These are phyloP conservation scores for Ophidiomyces ophidiicola DNA, from an alignment of 2,329 filamentous ascomycete species.

Conservation along the genomic window DNA sequence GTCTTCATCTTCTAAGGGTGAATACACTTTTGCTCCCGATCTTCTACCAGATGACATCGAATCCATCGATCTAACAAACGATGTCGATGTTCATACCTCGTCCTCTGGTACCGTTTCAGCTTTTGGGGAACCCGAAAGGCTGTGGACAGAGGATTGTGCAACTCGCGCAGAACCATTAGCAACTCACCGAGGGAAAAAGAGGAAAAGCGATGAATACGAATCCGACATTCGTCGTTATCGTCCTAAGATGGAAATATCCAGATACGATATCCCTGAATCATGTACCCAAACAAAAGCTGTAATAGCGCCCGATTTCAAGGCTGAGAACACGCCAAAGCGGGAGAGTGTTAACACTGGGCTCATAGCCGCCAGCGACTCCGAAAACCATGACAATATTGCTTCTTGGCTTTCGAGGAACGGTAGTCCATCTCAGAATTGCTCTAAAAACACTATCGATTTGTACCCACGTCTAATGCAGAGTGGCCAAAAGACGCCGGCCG, in stretches of 20 bases:
- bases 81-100: conserved; percentile 25
- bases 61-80: conserved; percentile 36
- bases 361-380: conserved; percentile 24
- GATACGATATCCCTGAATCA: conserved; percentile 13
- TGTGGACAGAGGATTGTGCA: conserved; percentile 37
- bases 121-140: conserved; percentile 30
- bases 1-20: not conserved
- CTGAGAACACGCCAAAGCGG: not conserved
- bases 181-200: conserved; percentile 35
- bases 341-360: conserved; percentile 2
- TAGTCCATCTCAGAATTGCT: conserved; percentile 11
- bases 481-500: not conserved
- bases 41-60: conserved; percentile 25
- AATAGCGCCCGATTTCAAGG: conserved; percentile 1
- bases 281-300: conserved; percentile 3
- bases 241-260: conserved; percentile 22
- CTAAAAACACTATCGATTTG: conserved; percentile 1
- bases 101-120: conserved; percentile 31
- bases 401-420: conserved; percentile 11
- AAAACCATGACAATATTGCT: conserved; percentile 19
- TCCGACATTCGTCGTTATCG: conserved; percentile 28
- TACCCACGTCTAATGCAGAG: conserved; percentile 12
- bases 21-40: conserved; percentile 1
- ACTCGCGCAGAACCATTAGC: conserved; percentile 24
- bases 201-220: conserved; percentile 39